Conservation (phyloP, 148 eudicot species). For the Dysphania ambrosioides region DNA sequence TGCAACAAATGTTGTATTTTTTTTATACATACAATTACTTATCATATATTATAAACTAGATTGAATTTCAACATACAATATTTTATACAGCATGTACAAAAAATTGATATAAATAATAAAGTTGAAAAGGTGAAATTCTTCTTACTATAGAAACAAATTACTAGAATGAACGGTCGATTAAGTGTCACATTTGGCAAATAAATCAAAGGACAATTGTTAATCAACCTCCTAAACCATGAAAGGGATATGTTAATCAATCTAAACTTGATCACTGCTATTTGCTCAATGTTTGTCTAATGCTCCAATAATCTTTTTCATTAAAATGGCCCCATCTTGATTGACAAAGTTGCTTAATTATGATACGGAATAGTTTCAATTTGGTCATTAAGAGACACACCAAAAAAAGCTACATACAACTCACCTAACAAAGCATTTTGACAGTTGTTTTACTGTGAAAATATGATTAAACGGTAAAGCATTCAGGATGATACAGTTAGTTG, state of each 20-base stretch:
- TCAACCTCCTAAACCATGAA: not conserved
- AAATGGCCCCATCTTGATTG: conserved; percentile 11
- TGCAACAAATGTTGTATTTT: too few species aligned
- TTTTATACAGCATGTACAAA: too few species aligned
- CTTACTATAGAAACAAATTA: too few species aligned
- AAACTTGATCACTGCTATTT: not conserved
- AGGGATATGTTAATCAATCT: not conserved
- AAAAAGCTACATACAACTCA: conserved; percentile 18
- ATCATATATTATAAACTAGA: too few species aligned
- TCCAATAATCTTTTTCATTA: not conserved
- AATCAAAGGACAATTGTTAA: not conserved
- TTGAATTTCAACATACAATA: too few species aligned
- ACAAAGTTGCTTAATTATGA: conserved; percentile 19
- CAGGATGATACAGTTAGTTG: not conserved
- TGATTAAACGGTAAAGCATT: conserved; percentile 15
- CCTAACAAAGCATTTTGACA: conserved; percentile 28
- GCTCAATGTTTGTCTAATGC: not conserved
- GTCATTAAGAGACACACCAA: conserved; percentile 13
- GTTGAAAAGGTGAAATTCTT: too few species aligned
- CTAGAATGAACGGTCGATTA: not conserved
- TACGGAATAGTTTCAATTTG: not conserved
- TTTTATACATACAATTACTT: too few species aligned
- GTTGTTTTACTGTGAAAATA: conserved; percentile 18
- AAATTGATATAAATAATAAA: too few species aligned
- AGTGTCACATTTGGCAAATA: not conserved